Conservation (phyloP, 306 rosid species). For the Oemleria cerasiformis region DNA sequence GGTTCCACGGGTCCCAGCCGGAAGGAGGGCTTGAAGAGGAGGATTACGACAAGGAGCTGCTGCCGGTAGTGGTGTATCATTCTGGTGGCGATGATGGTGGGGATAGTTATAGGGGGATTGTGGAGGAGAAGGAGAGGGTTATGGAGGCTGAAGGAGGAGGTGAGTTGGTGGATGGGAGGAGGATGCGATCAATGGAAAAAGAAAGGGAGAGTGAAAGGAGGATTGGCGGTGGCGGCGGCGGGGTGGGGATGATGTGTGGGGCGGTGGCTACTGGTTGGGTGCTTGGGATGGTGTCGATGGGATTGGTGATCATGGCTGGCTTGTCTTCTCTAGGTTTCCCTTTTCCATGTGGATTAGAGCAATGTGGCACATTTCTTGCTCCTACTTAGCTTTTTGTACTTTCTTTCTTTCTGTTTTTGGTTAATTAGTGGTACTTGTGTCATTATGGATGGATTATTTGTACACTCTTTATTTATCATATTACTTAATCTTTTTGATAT, state of each 20-base stretch:
- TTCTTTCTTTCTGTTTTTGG: not conserved
- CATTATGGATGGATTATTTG: too few species aligned
- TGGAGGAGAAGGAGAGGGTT: not conserved
- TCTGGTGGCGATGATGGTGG: not conserved
- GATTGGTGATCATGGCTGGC: constrained; percentile 20
- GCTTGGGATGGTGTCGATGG: constrained; percentile 45
- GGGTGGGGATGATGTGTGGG: constrained; percentile 26
- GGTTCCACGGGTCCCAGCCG: not conserved
- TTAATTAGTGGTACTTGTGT: not conserved
- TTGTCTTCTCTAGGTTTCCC: constrained; percentile 23
- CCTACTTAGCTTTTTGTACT: constrained; percentile 45
- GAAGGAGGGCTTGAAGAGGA: not conserved
- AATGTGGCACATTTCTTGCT: constrained; percentile 12
- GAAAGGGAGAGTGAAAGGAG: constrained; percentile 13
- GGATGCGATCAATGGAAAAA: not conserved
- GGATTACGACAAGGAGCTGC: constrained; percentile 22
- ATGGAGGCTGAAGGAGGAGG: not conserved
- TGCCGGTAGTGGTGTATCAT: not conserved
- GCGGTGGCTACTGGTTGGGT: constrained; percentile 40
- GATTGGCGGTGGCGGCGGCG: not conserved
- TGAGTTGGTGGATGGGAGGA: not conserved
- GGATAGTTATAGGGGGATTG: not conserved
- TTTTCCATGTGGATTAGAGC: constrained; percentile 22
- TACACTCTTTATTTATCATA: too few species aligned
- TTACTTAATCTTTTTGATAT: not conserved